phyloP scores from a whole-genome alignment of 495 filamentous ascomycete genomes.

The Aspergillus nidulans region DNA sequence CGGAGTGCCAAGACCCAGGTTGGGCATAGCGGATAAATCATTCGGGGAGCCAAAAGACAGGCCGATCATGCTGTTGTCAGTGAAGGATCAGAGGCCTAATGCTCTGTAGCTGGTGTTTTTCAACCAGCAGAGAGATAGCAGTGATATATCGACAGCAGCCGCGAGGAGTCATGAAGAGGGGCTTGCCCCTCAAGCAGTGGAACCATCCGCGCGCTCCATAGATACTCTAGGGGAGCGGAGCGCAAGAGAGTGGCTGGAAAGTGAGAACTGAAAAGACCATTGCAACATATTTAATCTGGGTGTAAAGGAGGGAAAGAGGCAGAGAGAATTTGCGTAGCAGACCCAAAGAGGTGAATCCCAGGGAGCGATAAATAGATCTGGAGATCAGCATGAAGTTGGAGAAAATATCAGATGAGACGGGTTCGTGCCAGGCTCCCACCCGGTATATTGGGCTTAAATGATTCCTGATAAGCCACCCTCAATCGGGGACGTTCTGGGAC shows the following conservation, averaged over 20 bases:
- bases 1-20: constrained; percentile 17
- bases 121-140: not conserved
- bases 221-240: not conserved
- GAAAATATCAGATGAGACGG: not conserved
- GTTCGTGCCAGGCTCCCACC: not conserved
- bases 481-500: not conserved
- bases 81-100: no score
- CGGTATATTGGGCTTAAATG: not conserved
- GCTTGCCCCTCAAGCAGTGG: not conserved
- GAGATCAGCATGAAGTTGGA: not conserved
- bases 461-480: not conserved
- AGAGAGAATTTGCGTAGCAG: not conserved
- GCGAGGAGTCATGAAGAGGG: not conserved
- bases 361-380: not conserved
- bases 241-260: not conserved
- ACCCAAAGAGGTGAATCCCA: not conserved
- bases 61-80: constrained; percentile 8
- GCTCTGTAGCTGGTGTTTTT: not conserved
- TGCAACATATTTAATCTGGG: not conserved
- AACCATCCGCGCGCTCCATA: not conserved
- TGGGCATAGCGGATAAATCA: constrained; percentile 16
- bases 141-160: not conserved
- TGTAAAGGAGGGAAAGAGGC: not conserved
- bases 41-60: constrained; percentile 10
- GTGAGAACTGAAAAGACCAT: not conserved